Percentiles rank a stretch among this genome's conserved stretches.
These are phyloP conservation scores for Pharus latifolius DNA, from an alignment of 176 grass and related monocot genomes.

Conservation along the genomic window DNA sequence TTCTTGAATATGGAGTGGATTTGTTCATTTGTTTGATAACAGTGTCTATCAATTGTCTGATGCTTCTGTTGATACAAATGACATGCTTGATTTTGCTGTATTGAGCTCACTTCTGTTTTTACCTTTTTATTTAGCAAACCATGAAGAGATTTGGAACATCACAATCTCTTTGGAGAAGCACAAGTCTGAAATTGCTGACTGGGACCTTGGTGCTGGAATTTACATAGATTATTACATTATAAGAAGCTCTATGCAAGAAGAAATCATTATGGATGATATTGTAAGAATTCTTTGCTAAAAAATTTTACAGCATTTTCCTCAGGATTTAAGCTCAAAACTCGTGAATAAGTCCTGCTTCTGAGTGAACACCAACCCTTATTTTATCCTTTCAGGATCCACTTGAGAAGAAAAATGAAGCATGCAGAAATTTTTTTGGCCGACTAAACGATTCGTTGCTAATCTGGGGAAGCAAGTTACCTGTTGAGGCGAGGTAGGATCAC, in stretches of 20 bases:
- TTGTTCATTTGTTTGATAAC: neutral
- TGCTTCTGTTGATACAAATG: neutral
- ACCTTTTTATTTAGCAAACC: slow-evolving; percentile 38
- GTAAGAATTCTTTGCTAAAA: slow-evolving; percentile 21
- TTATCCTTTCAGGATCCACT: slow-evolving; percentile 53
- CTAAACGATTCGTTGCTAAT: slow-evolving; percentile 75
- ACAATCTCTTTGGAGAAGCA: slow-evolving; percentile 65
- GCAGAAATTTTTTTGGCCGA: slow-evolving; percentile 53
- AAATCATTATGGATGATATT: slow-evolving; percentile 45
- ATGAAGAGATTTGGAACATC: slow-evolving; percentile 80
- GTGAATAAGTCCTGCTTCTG: too few relatives aligned
- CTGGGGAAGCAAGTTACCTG: slow-evolving; percentile 80
- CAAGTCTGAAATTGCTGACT: slow-evolving; percentile 86
- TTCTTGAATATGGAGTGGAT: too few relatives aligned
- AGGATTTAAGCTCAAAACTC: slow-evolving; percentile 7
- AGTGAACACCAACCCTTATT: neutral
- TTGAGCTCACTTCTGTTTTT: neutral
- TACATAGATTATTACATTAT: slow-evolving; percentile 75
- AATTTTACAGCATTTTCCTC: neutral
- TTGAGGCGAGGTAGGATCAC: slow-evolving; percentile 63
- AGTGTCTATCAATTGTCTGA: neutral
- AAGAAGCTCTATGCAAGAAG: slow-evolving; percentile 58
- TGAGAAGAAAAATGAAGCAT: slow-evolving; percentile 61
- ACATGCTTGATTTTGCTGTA: neutral
- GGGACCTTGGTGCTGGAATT: slow-evolving; percentile 85